Evolutionary conservation across 23 red algal species (phyloP).

Genomic region (Gracilaria caudata): DNA sequence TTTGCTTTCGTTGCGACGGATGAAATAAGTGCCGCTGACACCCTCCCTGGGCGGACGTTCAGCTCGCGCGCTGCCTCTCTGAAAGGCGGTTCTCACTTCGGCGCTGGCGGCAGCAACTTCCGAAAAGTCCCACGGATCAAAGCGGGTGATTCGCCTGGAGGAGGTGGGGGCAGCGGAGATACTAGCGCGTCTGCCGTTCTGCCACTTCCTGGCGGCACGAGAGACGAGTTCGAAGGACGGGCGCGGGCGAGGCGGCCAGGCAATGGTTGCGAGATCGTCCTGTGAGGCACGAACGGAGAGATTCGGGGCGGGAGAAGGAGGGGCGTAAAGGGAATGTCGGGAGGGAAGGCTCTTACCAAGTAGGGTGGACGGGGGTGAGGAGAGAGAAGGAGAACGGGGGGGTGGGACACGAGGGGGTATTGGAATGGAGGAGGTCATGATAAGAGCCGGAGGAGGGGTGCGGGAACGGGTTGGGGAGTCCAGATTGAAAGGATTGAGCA

Average conservation of each 20-base stretch:
- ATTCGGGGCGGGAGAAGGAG: conserved; percentile 15
- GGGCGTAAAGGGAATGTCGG: conserved; percentile 17
- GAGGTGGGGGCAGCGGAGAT: background rate
- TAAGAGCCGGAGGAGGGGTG: conserved; percentile 28
- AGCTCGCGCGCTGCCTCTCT: conserved; percentile 47
- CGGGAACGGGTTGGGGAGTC: conserved; percentile 38
- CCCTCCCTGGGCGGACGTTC: conserved; percentile 85
- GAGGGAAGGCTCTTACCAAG: conserved; percentile 63
- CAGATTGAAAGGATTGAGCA: conserved; percentile 24
- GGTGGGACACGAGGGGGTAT: conserved; percentile 17
- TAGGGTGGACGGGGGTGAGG: conserved; percentile 35
- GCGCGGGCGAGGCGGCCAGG: conserved; percentile 27
- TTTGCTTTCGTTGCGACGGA: conserved; percentile 49
- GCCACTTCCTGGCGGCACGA: conserved; percentile 54
- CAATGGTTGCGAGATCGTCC: conserved; percentile 61
- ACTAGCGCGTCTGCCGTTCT: conserved; percentile 17
- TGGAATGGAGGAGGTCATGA: conserved; percentile 51
- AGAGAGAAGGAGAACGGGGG: background rate
- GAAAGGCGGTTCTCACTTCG: conserved; percentile 51
- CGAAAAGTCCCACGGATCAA: conserved; percentile 73
- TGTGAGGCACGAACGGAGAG: conserved; percentile 26
- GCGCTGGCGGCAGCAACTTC: conserved; percentile 50
- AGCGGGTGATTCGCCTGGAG: background rate
- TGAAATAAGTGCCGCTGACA: conserved; percentile 94
- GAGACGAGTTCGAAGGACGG: conserved; percentile 66